Percentiles rank a stretch among this genome's conserved stretches.
Conservation (phyloP, 495 filamentous ascomycete species). For the Paragyromitra xinjiangensis region DNA sequence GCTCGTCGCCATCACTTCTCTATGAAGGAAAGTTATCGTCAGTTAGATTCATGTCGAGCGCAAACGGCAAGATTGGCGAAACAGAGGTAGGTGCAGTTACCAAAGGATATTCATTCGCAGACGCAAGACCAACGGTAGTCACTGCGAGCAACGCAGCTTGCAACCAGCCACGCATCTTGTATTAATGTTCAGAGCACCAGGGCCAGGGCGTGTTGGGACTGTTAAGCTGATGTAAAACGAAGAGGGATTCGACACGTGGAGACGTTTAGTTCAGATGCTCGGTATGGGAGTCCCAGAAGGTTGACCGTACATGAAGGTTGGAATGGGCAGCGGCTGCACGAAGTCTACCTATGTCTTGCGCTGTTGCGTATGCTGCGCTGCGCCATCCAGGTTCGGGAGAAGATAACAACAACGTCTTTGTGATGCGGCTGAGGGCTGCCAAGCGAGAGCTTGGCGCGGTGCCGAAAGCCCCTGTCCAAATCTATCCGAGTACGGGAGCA, state of each 20-base stretch:
- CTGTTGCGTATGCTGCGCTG: constrained; percentile 40
- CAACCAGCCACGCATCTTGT: constrained; percentile 43
- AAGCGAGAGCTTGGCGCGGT: not conserved
- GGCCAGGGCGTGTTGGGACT: not conserved
- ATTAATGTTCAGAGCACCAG: constrained; percentile 6
- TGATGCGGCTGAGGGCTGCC: constrained; percentile 23
- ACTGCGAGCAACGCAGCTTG: constrained; percentile 46
- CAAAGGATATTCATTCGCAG: constrained; percentile 54
- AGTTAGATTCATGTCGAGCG: not conserved
- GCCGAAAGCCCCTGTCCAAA: not conserved
- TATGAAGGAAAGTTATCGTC: constrained; percentile 26
- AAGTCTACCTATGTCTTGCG: constrained; percentile 35
- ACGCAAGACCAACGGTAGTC: constrained; percentile 39
- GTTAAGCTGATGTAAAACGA: not conserved
- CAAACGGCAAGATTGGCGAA: not conserved
- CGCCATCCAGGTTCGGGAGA: constrained; percentile 21
- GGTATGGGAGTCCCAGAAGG: constrained; percentile 24
- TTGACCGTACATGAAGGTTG: constrained; percentile 30
- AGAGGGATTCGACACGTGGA: constrained; percentile 25
- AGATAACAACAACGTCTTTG: constrained; percentile 40
- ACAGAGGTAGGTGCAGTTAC: constrained; percentile 40
- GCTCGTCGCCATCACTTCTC: constrained; percentile 69
- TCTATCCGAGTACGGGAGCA: not conserved
- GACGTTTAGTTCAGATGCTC: constrained; percentile 16
- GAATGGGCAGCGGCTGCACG: constrained; percentile 12